Evolutionary conservation across 305 asterid species (phyloP).

Genomic region (Ilex paraguariensis): DNA sequence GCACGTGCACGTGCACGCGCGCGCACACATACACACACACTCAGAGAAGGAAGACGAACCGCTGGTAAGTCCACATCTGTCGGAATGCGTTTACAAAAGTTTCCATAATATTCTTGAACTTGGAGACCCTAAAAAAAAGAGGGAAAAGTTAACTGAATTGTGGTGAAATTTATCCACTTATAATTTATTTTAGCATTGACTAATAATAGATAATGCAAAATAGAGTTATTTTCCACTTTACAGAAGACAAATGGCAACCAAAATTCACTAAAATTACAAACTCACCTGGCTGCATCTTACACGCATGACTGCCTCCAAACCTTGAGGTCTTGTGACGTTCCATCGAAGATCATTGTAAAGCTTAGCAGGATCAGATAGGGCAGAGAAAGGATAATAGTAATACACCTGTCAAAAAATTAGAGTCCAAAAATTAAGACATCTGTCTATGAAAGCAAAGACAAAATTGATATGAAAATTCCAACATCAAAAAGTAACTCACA

Average conservation of each 20-base stretch:
- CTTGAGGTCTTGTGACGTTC: slow-evolving; percentile 98
- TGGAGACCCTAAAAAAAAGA: slow-evolving; percentile 69
- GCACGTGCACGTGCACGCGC: no score
- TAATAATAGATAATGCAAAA: no score
- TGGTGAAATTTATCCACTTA: no score
- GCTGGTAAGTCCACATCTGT: slow-evolving; percentile 96
- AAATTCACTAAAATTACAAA: slow-evolving; percentile 16
- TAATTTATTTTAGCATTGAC: no score
- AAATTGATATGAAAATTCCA: no score
- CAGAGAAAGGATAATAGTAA: slow-evolving; percentile 93
- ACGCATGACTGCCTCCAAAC: slow-evolving; percentile 99
- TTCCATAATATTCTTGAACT: slow-evolving; percentile 93
- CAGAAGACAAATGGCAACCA: neutral
- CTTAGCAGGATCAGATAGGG: slow-evolving; percentile 89
- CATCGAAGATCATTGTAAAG: slow-evolving; percentile 98
- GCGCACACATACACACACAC: no score
- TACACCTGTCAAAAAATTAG: slow-evolving; percentile 52
- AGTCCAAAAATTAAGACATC: neutral
- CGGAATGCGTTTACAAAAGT: slow-evolving; percentile 89
- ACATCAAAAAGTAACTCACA: no score
- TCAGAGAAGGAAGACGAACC: slow-evolving; percentile 35
- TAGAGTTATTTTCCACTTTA: neutral
- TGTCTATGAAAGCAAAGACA: no score
- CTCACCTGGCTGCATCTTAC: slow-evolving; percentile 98
- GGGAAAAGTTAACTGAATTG: no score